These are phyloP conservation scores for Fraxinus pennsylvanica DNA, from an alignment of 257 asterid species.

Conservation along the genomic window DNA sequence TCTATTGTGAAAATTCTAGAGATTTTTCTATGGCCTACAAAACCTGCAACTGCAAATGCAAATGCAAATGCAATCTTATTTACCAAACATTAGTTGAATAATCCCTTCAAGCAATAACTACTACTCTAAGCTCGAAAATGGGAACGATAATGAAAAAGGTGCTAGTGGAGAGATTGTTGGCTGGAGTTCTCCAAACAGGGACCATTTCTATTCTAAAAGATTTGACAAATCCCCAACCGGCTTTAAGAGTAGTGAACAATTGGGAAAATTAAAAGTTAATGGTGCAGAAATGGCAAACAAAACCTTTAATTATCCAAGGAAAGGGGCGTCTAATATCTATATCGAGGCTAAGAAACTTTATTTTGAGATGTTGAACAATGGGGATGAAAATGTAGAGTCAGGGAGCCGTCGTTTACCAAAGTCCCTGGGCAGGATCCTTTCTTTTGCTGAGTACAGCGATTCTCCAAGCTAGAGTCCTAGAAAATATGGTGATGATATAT, in stretches of 20 bases:
- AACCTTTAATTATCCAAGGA: conserved; percentile 32
- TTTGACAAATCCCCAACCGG: conserved; percentile 54
- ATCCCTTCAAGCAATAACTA: too few relatives aligned
- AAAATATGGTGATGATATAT: conserved; percentile 43
- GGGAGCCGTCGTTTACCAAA: conserved; percentile 46
- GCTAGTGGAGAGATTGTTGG: too few relatives aligned
- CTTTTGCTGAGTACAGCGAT: conserved; percentile 60
- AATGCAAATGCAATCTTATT: too few relatives aligned
- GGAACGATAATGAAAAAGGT: too few relatives aligned
- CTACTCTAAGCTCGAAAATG: too few relatives aligned
- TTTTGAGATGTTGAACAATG: conserved; percentile 66
- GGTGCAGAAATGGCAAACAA: conserved; percentile 32
- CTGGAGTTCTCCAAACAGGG: too few relatives aligned
- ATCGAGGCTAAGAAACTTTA: conserved; percentile 89
- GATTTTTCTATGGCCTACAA: too few relatives aligned
- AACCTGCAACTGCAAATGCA: too few relatives aligned
- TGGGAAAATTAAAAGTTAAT: conserved; percentile 41
- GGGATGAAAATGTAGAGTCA: conserved; percentile 44
- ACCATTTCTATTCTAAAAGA: conserved; percentile 38
- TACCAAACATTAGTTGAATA: too few relatives aligned
- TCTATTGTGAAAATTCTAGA: too few relatives aligned
- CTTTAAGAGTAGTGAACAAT: conserved; percentile 46
- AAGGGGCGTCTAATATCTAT: conserved; percentile 63
- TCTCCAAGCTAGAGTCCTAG: conserved; percentile 70
- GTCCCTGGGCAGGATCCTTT: conserved; percentile 78